Conservation (phyloP, 176 grass and related monocot genomes). For the Leersia perrieri region DNA sequence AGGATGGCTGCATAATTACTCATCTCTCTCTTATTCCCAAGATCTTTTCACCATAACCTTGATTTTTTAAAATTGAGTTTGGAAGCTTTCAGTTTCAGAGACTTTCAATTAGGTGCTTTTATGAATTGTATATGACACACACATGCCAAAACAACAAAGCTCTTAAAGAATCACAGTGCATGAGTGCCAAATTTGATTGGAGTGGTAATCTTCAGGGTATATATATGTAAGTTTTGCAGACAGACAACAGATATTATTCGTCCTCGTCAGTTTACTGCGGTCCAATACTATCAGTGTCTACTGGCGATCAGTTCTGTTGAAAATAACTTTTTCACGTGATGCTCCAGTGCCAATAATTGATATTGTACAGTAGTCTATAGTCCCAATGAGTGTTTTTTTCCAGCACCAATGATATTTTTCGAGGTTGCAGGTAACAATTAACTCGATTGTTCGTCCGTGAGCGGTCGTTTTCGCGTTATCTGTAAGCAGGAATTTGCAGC, state of each 20-base stretch:
- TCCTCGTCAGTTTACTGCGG: background rate
- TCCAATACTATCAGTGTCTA: background rate
- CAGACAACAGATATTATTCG: background rate
- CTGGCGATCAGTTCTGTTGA: background rate
- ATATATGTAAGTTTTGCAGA: background rate
- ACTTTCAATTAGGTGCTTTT: no score
- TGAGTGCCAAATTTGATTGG: no score
- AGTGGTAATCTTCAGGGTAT: background rate
- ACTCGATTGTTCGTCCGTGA: background rate
- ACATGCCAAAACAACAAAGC: no score
- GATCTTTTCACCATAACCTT: background rate
- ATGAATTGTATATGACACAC: no score
- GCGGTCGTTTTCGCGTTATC: background rate
- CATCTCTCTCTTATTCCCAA: background rate
- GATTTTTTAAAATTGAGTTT: background rate
- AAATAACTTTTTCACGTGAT: background rate
- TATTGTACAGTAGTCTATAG: background rate
- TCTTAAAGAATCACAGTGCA: no score
- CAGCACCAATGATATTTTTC: background rate
- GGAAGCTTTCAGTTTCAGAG: background rate
- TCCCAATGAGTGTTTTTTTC: background rate
- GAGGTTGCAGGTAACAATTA: background rate
- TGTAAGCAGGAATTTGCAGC: background rate
- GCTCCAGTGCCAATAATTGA: slow-evolving; percentile 25
- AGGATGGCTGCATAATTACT: background rate